A percentile compares a stretch with the other conserved stretches of the same genome.
phyloP scores from a whole-genome alignment of 2,329 filamentous ascomycete species.

The Trichoderma koningiopsis region DNA sequence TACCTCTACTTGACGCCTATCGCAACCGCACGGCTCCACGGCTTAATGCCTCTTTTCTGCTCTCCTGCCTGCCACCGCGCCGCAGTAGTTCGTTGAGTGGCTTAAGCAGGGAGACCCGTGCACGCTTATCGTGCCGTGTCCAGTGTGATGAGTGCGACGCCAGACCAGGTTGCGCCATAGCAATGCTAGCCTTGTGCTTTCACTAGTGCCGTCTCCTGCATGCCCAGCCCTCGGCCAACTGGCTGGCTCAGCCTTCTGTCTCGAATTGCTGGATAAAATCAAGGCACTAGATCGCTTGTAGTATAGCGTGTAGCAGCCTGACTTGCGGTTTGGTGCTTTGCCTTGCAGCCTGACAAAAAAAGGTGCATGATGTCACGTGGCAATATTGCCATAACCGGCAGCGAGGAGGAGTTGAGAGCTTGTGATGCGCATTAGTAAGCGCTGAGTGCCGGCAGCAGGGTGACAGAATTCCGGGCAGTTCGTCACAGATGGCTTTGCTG shows the following conservation, averaged over 20 bases:
- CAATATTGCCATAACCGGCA: background rate
- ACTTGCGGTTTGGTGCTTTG: background rate
- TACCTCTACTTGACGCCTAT: background rate
- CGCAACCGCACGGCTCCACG: background rate
- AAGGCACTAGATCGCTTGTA: background rate
- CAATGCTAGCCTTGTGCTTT: constrained; percentile 20
- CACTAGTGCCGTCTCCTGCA: constrained; percentile 11
- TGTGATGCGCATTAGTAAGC: constrained; percentile 4
- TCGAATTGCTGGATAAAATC: constrained; percentile 15
- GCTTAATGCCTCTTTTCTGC: background rate
- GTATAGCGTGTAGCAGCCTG: constrained; percentile 14
- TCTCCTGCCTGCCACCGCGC: background rate
- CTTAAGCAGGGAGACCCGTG: constrained; percentile 6
- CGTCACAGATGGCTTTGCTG: background rate
- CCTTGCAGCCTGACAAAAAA: background rate
- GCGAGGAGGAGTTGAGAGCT: background rate
- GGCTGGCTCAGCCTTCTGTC: constrained; percentile 20
- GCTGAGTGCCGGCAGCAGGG: background rate
- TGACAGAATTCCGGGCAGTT: background rate
- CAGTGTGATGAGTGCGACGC: constrained; percentile 1
- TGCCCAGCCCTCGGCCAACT: constrained; percentile 10
- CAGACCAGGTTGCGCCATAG: constrained; percentile 11
- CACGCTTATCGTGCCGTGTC: constrained; percentile 18
- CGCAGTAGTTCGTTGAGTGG: background rate
- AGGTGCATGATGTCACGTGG: background rate